Percentiles rank a stretch among this genome's conserved stretches.
Evolutionary conservation across 2,329 filamentous ascomycete genomes (phyloP).

Genomic region (Pleoardoris graminearum): DNA sequence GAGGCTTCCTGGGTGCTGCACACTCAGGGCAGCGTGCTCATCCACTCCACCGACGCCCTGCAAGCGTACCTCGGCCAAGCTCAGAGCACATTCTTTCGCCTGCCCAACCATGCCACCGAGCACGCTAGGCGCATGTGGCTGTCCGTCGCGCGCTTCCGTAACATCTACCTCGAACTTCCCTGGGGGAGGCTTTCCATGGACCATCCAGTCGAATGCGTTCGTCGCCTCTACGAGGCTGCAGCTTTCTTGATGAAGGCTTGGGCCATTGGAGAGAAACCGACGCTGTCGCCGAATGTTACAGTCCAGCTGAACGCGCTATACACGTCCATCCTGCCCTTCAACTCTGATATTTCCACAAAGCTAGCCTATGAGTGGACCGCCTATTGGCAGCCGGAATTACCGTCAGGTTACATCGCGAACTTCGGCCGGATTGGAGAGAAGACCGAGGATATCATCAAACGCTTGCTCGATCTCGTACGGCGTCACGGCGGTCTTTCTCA

Average conservation of each 20-base stretch:
- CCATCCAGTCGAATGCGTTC: constrained; percentile 9
- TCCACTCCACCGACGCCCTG: constrained; percentile 6
- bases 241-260: constrained; percentile 16
- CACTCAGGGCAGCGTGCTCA: constrained; percentile 6
- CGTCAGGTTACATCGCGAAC: background rate
- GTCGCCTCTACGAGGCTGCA: constrained; percentile 7
- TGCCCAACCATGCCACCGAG: background rate
- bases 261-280: constrained; percentile 7
- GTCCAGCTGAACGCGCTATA: constrained; percentile 16
- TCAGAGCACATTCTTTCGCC: constrained; percentile 3
- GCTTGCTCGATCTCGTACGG: background rate
- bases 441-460: background rate
- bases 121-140: constrained; percentile 16
- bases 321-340: constrained; percentile 18
- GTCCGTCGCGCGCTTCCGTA: constrained; percentile 10
- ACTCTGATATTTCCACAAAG: background rate
- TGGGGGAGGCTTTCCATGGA: background rate
- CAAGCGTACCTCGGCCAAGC: constrained; percentile 10
- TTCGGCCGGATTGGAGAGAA: background rate
- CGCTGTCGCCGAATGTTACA: constrained; percentile 4
- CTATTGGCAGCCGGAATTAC: background rate
- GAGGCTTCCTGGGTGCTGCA: constrained; percentile 20
- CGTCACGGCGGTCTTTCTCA: constrained; percentile 4
- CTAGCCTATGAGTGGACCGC: constrained; percentile 1
- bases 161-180: constrained; percentile 8